phyloP scores from a whole-genome alignment of 352 stramenopile species.

The Thalassiosira hispida region DNA sequence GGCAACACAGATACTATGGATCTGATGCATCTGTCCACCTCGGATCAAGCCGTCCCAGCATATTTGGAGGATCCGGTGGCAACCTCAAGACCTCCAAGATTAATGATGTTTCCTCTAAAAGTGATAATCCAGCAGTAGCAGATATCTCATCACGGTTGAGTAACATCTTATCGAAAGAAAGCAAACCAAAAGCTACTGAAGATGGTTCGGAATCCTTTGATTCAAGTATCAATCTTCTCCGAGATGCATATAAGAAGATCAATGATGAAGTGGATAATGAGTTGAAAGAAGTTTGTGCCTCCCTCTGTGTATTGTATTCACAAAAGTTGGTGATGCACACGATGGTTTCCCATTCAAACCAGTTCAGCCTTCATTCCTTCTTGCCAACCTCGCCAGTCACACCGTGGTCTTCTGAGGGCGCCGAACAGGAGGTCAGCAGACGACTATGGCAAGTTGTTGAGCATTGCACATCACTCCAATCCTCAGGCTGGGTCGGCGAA shows the following conservation, averaged over 20 bases:
- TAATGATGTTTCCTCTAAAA: conserved; percentile 14
- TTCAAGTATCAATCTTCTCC: conserved; percentile 29
- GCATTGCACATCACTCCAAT: conserved; percentile 65
- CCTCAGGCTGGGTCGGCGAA: conserved; percentile 81
- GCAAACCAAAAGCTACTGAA: conserved; percentile 13
- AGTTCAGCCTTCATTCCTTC: conserved; percentile 68
- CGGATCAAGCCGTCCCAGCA: conserved; percentile 56
- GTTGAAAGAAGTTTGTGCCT: conserved; percentile 55
- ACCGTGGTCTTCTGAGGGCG: conserved; percentile 26
- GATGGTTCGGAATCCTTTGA: conserved; percentile 46
- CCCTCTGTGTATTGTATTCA: conserved; percentile 69
- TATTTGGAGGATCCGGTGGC: conserved; percentile 13
- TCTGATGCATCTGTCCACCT: conserved; percentile 85
- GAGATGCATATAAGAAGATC: conserved; percentile 48
- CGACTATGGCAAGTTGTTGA: conserved; percentile 79
- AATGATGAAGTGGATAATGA: conserved; percentile 53
- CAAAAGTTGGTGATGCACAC: conserved; percentile 80
- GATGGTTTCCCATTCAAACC: conserved; percentile 63
- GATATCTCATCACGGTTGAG: conserved; percentile 55
- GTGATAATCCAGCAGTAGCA: conserved; percentile 32
- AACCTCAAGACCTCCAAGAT: conserved; percentile 48
- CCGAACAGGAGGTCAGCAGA: conserved; percentile 40
- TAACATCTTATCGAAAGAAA: conserved; percentile 46
- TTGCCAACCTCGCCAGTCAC: conserved; percentile 21
- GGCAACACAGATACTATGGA: conserved; percentile 85